Base-by-base conservation (phyloP, 1,139 yeast species). In the Debaryomyces coudertii region DNA sequence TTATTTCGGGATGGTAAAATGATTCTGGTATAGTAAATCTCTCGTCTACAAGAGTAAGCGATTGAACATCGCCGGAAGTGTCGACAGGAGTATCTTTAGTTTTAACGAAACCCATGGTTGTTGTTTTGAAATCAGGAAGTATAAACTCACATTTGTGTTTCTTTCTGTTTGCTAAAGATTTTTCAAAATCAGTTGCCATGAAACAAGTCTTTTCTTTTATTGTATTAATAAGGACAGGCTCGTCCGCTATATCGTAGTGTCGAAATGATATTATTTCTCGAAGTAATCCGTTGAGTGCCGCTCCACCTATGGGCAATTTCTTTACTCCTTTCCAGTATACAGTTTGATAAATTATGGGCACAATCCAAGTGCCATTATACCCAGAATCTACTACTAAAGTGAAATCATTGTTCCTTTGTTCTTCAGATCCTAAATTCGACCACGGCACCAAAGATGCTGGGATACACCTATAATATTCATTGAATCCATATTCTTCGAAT, bases 191-290 rank as follows among this genome's bases (percentile, higher is more conserved):
- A 11, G 60, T 55, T 1, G 96, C 85, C 39, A 92, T 82, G 62
- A 81, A 90, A 56, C 93, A 82, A 5, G 95, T 78, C 29, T 80
- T 73, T 58, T 93, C 97, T 60, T 95, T 93, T 54, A 95, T 87
- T 33, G 87, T 84, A 60, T 92, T 89, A 43, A 93, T 85, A 43
- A 95, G 69, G 6, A 87, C 76, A 0, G 96, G 87, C 63, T 95
- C 99, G 51, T 92, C 97, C 62, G 89, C 84, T 58, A 95, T 92
- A 60, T 95, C 95, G 65, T 92, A 93, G 68, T 95, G 95, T 48
- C 98, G 77, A 61, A 88, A 93, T 3, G 97, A 90, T 12, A 93
- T 80, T 37, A 89, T 75, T 58, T 93, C 99, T 50, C 90, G 76
- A 43, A 95, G 66, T 44, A 87, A 80, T 7, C 97, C 96, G 46